These are phyloP conservation scores for Nemania abortiva DNA, from an alignment of 2,329 filamentous ascomycete species.

Conservation along the genomic window DNA sequence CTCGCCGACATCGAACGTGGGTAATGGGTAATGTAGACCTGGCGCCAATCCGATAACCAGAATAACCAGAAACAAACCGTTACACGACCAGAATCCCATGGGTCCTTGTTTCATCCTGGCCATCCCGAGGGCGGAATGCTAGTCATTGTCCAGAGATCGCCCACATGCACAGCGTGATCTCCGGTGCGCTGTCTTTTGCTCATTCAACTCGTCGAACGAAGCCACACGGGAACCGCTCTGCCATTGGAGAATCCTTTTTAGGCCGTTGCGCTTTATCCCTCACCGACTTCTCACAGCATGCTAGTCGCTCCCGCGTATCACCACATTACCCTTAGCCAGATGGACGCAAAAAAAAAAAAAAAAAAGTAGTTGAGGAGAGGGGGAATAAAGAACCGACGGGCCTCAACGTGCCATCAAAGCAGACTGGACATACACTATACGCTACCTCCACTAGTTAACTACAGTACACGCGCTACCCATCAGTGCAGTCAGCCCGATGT, in stretches of 20 bases:
- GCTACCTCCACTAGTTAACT: neutral
- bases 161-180: constrained; percentile 30
- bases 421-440: neutral
- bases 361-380: neutral
- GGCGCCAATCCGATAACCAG: constrained; percentile 28
- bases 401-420: constrained; percentile 18
- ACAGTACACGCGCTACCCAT: neutral
- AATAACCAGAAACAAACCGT: constrained; percentile 30
- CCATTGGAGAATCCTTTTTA: constrained; percentile 14
- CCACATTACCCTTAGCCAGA: constrained; percentile 17
- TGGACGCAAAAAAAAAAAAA: neutral
- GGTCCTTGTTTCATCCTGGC: constrained; percentile 33
- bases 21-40: constrained; percentile 23
- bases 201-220: constrained; percentile 29
- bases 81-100: constrained; percentile 32
- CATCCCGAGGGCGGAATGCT: constrained; percentile 30
- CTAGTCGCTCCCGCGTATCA: constrained; percentile 18
- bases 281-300: constrained; percentile 35
- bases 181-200: constrained; percentile 35
- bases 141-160: constrained; percentile 30
- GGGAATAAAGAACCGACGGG: neutral
- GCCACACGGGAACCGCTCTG: constrained; percentile 16
- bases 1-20: constrained; percentile 9
- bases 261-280: constrained; percentile 16
- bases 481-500: constrained; percentile 24